phyloP scores from a whole-genome alignment of 2,329 filamentous ascomycete species.

The Trichophyton equinum region DNA sequence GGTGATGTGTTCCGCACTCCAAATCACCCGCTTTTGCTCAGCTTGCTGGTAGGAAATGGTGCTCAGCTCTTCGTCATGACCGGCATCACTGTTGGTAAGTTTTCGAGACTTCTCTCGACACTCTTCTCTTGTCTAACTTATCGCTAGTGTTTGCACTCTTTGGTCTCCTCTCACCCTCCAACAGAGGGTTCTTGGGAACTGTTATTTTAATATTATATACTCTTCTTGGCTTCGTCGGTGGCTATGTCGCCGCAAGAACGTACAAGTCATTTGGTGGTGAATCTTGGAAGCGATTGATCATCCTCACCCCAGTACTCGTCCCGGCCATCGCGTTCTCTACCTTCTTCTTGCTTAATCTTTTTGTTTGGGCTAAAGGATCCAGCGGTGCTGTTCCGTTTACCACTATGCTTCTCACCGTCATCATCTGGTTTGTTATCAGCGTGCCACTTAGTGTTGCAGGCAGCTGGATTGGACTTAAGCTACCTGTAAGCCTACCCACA shows the following conservation, averaged over 20 bases:
- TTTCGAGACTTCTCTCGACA: background rate
- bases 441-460: constrained; percentile 81
- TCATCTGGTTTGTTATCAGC: constrained; percentile 95
- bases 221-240: constrained; percentile 79
- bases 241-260: constrained; percentile 75
- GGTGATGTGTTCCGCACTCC: constrained; percentile 93
- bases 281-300: constrained; percentile 87
- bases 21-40: constrained; percentile 67
- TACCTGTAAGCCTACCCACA: constrained; percentile 32
- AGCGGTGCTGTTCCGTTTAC: constrained; percentile 91
- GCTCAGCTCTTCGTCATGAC: constrained; percentile 97
- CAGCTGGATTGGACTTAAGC: constrained; percentile 86
- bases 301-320: constrained; percentile 71
- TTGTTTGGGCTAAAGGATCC: constrained; percentile 86
- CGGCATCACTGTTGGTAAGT: constrained; percentile 65
- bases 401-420: constrained; percentile 87
- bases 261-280: constrained; percentile 94
- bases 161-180: constrained; percentile 89
- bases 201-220: constrained; percentile 92
- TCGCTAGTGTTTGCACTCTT: constrained; percentile 64
- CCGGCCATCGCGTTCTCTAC: constrained; percentile 72
- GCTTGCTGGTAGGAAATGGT: constrained; percentile 81
- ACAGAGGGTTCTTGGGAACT: constrained; percentile 84
- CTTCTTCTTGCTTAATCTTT: constrained; percentile 92
- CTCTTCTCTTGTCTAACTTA: constrained; percentile 5